Evolutionary conservation across 192 early-diverging fungal genomes (phyloP), one percentile per base, ranked within the genome.

Genomic region (Coemansia sp.): DNA sequence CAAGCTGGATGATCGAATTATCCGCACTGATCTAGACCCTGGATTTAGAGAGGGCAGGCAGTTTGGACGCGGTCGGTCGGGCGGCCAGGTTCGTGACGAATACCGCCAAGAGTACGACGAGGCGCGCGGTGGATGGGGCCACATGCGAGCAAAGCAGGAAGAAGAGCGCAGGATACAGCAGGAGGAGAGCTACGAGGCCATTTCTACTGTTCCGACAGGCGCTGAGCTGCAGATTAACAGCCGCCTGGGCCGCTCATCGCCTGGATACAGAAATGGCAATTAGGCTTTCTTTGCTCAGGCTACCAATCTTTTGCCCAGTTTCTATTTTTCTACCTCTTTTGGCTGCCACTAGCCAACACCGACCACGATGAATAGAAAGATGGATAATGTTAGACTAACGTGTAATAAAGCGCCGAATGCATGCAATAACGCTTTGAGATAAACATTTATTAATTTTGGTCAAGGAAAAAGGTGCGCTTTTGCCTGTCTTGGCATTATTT

Each of bases 31-130:
- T 83, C 80, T 99, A 50, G 97, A 99, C 72, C 94, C 93, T 9
- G 97, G 97, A 0, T 99, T 93, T 78, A 88, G 84, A 64, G 89
- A 91, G 55, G 95, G 93, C 14, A 82, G 97, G 56, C 95, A 99
- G 76, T 95, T 88, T 84, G 97, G 97, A 15, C 89, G 97, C 37
- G 97, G 95, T n/a, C 82, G 87, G 60, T 89, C 86, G 49, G 97
- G 97, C 17, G 96, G 96, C 2, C 96, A 98, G 80, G 89, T 97
- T 8, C 85, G 96, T 59, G 95, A 97, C 72, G 95, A 99, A 72
- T 92, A 93, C 75, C 87, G 97, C 15, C 86, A 88, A 50, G 97
- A 99, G 50, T 99, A 92, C 69, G 97, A 99, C 71, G 89, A 90
- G 43, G 95, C 93, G 5, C 86, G 95, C 39, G 97, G 97, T 54